Conservation (phyloP, 768 basidiomycete species). For the Trametes cubensis region DNA sequence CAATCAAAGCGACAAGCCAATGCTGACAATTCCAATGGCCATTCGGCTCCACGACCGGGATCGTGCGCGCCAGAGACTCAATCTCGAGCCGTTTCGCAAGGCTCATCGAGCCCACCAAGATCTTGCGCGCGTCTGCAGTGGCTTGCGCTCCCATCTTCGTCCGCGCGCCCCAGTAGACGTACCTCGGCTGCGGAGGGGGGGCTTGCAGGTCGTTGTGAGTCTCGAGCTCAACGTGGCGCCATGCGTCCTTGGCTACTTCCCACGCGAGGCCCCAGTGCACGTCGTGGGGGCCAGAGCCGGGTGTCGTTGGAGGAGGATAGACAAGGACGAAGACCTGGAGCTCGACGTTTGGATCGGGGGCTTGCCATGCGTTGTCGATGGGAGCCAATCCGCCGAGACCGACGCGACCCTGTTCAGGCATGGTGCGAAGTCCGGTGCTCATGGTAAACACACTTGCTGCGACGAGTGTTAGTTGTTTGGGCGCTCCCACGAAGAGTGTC, state of each 20-base stretch:
- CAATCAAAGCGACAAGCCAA: background rate
- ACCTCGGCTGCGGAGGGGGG: background rate
- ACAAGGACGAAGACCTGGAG: background rate
- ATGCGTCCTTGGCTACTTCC: background rate
- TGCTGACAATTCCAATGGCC: conserved; percentile 8
- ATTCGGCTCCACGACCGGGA: background rate
- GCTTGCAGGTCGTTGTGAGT: background rate
- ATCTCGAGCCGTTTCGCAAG: background rate
- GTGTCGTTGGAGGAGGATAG: background rate
- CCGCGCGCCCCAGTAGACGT: conserved; percentile 10
- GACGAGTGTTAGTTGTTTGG: too few species aligned
- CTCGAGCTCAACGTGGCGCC: background rate
- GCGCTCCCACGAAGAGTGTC: too few species aligned
- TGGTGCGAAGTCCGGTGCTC: background rate
- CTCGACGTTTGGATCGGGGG: background rate
- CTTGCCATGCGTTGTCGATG: background rate
- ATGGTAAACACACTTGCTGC: too few species aligned
- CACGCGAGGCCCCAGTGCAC: conserved; percentile 4
- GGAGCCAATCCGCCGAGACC: background rate
- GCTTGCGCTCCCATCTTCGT: background rate
- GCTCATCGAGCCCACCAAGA: background rate
- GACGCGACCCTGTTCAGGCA: background rate
- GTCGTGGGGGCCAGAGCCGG: background rate
- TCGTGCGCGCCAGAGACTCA: background rate
- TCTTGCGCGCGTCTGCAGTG: background rate